Evolutionary conservation across 2,329 filamentous ascomycete species (phyloP).

Genomic region (Phoma sp.): DNA sequence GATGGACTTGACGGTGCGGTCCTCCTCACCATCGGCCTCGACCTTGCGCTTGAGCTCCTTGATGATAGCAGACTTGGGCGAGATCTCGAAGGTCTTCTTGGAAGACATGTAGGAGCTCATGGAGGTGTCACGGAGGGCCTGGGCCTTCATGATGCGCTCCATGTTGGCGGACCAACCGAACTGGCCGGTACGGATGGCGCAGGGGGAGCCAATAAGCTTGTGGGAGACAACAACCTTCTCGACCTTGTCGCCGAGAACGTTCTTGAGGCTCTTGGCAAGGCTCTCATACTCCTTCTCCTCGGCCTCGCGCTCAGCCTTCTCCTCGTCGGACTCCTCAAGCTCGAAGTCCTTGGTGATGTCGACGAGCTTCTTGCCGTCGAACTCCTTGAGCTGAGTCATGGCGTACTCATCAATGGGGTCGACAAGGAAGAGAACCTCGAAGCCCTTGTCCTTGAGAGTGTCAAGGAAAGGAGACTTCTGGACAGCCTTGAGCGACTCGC

Average conservation of each 20-base stretch:
- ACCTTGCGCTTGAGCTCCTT: slow-evolving; percentile 99
- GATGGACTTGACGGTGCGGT: slow-evolving; percentile 99
- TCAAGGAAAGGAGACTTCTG: slow-evolving; percentile 99
- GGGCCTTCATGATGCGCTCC: slow-evolving; percentile 99
- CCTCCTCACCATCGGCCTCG: slow-evolving; percentile 94
- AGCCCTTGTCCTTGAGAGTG: slow-evolving; percentile 97
- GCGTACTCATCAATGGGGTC: slow-evolving; percentile 99
- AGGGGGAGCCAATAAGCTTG: slow-evolving; percentile 94
- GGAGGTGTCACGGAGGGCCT: slow-evolving; percentile 98
- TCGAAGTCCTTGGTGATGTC: slow-evolving; percentile 99
- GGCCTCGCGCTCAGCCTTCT: slow-evolving; percentile 93
- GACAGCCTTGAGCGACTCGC: slow-evolving; percentile 98
- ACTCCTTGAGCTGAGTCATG: slow-evolving; percentile 99
- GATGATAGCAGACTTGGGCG: slow-evolving; percentile 96
- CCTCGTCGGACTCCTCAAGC: slow-evolving; percentile 99
- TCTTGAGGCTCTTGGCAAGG: slow-evolving; percentile 97
- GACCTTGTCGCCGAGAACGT: slow-evolving; percentile 98
- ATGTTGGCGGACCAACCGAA: slow-evolving; percentile 99
- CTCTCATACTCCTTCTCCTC: slow-evolving; percentile 98
- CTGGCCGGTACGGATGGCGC: slow-evolving; percentile 98
- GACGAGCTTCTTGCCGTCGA: slow-evolving; percentile 99
- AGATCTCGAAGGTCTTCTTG: slow-evolving; percentile 99
- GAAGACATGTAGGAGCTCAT: slow-evolving; percentile 99
- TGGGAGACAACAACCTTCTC: slow-evolving; percentile 99
- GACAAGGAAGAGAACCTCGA: slow-evolving; percentile 98